Percentiles rank a stretch among this genome's conserved stretches.
These are phyloP conservation scores for Mrakia frigida DNA, from an alignment of 768 basidiomycete species.

Conservation along the genomic window DNA sequence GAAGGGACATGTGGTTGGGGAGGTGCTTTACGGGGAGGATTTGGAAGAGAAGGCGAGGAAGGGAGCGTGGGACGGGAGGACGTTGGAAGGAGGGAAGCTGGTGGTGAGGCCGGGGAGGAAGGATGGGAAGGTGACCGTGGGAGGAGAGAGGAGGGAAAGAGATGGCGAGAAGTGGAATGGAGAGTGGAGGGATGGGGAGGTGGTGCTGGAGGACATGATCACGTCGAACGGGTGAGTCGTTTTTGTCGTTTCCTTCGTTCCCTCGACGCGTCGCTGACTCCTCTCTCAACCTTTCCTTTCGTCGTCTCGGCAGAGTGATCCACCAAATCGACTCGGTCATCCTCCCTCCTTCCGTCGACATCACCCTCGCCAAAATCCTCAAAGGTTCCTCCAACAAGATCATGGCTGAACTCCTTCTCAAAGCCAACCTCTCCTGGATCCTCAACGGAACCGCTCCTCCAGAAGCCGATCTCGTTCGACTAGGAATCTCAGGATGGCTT, in stretches of 20 bases:
- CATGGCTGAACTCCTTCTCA: slow-evolving; percentile 75
- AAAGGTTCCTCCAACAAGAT: slow-evolving; percentile 70
- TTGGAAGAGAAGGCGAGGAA: slow-evolving; percentile 32
- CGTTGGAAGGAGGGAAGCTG: slow-evolving; percentile 78
- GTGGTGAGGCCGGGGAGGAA: slow-evolving; percentile 54
- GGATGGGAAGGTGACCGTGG: slow-evolving; percentile 50
- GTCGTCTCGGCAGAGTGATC: slow-evolving; percentile 57
- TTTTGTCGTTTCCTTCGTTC: not conserved
- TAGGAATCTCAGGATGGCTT: slow-evolving; percentile 27
- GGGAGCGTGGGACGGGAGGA: slow-evolving; percentile 51
- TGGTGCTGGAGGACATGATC: slow-evolving; percentile 54
- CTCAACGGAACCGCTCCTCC: slow-evolving; percentile 60
- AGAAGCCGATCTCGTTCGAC: slow-evolving; percentile 35
- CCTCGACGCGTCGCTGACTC: not conserved
- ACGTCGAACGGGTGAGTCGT: slow-evolving; percentile 53
- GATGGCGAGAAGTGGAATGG: slow-evolving; percentile 42
- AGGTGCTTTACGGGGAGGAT: slow-evolving; percentile 64
- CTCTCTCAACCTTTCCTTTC: not conserved
- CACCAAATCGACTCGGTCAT: slow-evolving; percentile 62
- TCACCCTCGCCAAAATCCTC: slow-evolving; percentile 84
- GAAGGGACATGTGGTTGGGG: slow-evolving; percentile 75
- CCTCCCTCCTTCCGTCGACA: slow-evolving; percentile 76
- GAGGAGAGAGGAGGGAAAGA: not conserved
- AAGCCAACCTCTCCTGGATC: slow-evolving; percentile 85
- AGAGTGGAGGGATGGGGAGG: slow-evolving; percentile 40